Percentiles rank a stretch among this genome's conserved stretches.
These are phyloP conservation scores for Leptographium radiaticola DNA, from an alignment of 2,329 filamentous ascomycete genomes.

Conservation along the genomic window DNA sequence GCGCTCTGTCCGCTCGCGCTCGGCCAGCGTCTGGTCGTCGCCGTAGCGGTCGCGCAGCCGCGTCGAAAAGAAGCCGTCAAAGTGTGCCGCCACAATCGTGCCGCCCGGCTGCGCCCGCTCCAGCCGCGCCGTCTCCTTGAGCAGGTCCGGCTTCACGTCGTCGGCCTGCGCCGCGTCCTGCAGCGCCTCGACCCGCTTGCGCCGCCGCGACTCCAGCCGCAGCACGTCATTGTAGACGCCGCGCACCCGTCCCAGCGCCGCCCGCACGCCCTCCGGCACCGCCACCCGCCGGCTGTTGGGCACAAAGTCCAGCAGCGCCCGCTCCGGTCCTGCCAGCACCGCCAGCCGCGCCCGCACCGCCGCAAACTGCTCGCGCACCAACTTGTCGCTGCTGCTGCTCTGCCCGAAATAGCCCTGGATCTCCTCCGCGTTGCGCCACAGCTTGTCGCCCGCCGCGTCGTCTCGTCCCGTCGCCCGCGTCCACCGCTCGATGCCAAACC, in stretches of 20 bases:
- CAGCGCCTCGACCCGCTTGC: constrained; percentile 66
- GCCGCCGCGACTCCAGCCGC: constrained; percentile 67
- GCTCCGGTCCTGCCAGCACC: constrained; percentile 66
- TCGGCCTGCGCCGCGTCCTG: constrained; percentile 71
- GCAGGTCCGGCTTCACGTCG: constrained; percentile 75
- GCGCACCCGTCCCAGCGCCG: constrained; percentile 63
- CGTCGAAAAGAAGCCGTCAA: constrained; percentile 80
- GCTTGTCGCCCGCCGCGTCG: constrained; percentile 50
- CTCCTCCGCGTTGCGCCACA: constrained; percentile 63
- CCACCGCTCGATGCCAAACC: constrained; percentile 85
- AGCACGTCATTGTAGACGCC: constrained; percentile 74
- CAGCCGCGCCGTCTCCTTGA: constrained; percentile 69
- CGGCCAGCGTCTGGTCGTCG: constrained; percentile 56
- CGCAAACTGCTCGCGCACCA: constrained; percentile 66
- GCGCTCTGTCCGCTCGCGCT: constrained; percentile 41
- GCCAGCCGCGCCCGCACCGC: constrained; percentile 62
- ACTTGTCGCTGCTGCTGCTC: constrained; percentile 39
- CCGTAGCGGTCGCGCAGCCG: constrained; percentile 68
- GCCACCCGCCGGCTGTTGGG: constrained; percentile 70
- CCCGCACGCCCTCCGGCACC: constrained; percentile 69
- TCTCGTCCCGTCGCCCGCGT: constrained; percentile 57
- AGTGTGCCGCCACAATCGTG: constrained; percentile 73
- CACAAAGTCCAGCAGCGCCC: constrained; percentile 75
- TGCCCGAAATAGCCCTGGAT: constrained; percentile 76
- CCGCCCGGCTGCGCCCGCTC: constrained; percentile 80